Evolutionary conservation across 2,329 filamentous ascomycete genomes (phyloP).

Genomic region (Botrytis hyacinthi): DNA sequence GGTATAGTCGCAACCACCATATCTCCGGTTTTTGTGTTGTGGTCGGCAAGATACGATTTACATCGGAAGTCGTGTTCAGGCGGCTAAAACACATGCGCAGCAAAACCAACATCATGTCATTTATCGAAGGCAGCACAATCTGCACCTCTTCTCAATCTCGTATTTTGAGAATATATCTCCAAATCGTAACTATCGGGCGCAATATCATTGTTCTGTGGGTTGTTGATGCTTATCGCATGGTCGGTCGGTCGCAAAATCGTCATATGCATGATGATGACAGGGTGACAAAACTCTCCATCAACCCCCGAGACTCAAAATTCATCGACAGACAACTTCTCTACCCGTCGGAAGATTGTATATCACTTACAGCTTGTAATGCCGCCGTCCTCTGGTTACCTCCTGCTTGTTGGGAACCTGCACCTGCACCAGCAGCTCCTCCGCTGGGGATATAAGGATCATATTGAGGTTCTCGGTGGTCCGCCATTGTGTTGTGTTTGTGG

Average conservation of each 20-base stretch:
- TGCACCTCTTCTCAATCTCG: neutral
- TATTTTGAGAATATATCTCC: neutral
- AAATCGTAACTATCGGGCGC: neutral
- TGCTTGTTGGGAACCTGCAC: slow-evolving; percentile 42
- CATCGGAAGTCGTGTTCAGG: neutral
- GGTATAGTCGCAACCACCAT: neutral
- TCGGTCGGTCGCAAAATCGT: slow-evolving; percentile 14
- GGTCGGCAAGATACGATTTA: too few relatives aligned
- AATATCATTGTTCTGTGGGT: neutral
- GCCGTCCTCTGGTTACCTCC: slow-evolving; percentile 60
- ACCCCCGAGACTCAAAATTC: slow-evolving; percentile 25
- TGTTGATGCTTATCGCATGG: slow-evolving; percentile 2
- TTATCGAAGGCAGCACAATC: slow-evolving; percentile 11
- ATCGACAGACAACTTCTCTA: slow-evolving; percentile 20
- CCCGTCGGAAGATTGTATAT: slow-evolving; percentile 23
- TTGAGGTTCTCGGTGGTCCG: slow-evolving; percentile 31
- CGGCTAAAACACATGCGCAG: slow-evolving; percentile 28
- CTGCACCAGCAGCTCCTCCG: slow-evolving; percentile 38
- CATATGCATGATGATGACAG: slow-evolving; percentile 19
- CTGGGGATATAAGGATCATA: slow-evolving; percentile 40
- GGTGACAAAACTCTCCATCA: slow-evolving; percentile 16
- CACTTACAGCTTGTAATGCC: slow-evolving; percentile 79
- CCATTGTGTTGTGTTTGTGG: slow-evolving; percentile 32
- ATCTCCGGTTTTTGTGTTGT: neutral
- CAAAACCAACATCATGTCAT: slow-evolving; percentile 19